Conservation (phyloP, 2,329 filamentous ascomycete genomes). For the Aspergillus nomiae region DNA sequence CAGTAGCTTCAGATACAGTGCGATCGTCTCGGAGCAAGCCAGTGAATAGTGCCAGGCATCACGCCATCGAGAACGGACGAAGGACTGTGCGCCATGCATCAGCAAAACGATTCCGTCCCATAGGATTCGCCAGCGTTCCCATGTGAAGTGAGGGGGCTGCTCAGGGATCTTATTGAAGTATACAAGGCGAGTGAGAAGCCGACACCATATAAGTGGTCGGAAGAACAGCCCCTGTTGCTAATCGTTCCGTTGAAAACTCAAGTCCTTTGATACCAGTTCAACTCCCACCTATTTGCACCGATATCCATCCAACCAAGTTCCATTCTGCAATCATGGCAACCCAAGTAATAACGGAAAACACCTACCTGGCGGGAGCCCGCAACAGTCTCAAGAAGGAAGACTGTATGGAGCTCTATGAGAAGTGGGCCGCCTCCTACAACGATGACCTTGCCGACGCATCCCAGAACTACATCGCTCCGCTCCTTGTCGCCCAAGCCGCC, state of each 20-base stretch:
- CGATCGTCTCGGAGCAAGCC: neutral
- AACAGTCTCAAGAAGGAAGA: slow-evolving; percentile 37
- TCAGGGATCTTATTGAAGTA: neutral
- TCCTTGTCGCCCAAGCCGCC: slow-evolving; percentile 40
- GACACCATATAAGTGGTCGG: neutral
- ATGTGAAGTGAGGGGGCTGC: neutral
- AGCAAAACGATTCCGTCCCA: neutral
- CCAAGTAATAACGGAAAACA: slow-evolving; percentile 14
- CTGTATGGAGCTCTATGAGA: slow-evolving; percentile 45
- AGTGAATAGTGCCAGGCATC: neutral
- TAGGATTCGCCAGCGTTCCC: neutral
- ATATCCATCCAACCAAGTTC: neutral
- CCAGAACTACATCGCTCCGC: slow-evolving; percentile 46
- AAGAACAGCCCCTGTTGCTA: neutral
- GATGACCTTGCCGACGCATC: slow-evolving; percentile 40
- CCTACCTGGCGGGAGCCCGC: slow-evolving; percentile 41
- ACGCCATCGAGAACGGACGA: neutral
- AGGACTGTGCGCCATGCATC: neutral
- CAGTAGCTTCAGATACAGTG: neutral
- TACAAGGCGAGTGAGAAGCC: neutral
- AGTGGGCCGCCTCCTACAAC: slow-evolving; percentile 52
- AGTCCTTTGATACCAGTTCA: neutral
- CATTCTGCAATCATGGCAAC: slow-evolving; percentile 6
- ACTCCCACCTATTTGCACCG: neutral
- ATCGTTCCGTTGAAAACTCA: neutral